phyloP scores from a whole-genome alignment of 2,329 filamentous ascomycete genomes.

The Didymella pinodella region DNA sequence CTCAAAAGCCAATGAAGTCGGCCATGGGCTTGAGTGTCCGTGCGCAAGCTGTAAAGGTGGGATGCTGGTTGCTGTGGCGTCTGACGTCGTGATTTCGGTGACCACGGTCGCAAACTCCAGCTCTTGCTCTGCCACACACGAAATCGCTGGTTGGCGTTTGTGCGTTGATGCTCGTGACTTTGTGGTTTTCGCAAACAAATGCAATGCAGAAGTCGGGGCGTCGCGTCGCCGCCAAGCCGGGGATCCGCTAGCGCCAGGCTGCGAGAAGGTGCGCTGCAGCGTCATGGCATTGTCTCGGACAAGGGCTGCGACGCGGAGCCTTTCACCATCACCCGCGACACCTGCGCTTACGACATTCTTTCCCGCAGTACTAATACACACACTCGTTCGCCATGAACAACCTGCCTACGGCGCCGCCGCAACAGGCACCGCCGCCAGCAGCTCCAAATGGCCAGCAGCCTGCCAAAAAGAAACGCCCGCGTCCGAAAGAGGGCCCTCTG shows the following conservation, averaged over 20 bases:
- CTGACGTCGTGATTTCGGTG: background rate
- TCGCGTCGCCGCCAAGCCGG: constrained; percentile 18
- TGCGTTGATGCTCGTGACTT: background rate
- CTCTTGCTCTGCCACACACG: background rate
- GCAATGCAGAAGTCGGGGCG: constrained; percentile 5
- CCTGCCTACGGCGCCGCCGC: constrained; percentile 25
- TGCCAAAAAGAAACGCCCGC: constrained; percentile 43
- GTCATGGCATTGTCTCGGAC: constrained; percentile 19
- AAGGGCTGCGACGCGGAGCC: constrained; percentile 11
- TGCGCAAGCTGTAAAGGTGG: constrained; percentile 13
- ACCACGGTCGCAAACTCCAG: background rate
- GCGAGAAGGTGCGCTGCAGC: constrained; percentile 15
- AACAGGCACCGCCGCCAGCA: constrained; percentile 36
- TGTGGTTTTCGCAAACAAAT: background rate
- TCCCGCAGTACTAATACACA: constrained; percentile 7
- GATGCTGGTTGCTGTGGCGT: background rate
- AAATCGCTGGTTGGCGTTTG: background rate
- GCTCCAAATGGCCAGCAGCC: constrained; percentile 44
- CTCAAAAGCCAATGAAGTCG: background rate
- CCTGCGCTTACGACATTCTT: constrained; percentile 12
- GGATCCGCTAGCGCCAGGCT: constrained; percentile 13
- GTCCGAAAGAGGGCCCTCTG: constrained; percentile 50
- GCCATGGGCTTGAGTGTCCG: constrained; percentile 7
- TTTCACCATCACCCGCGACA: constrained; percentile 13
- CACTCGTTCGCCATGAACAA: constrained; percentile 30